Percentiles rank a stretch among this genome's conserved stretches.
phyloP scores from a whole-genome alignment of 768 basidiomycete genomes.

The Leccinum sublutescens region DNA sequence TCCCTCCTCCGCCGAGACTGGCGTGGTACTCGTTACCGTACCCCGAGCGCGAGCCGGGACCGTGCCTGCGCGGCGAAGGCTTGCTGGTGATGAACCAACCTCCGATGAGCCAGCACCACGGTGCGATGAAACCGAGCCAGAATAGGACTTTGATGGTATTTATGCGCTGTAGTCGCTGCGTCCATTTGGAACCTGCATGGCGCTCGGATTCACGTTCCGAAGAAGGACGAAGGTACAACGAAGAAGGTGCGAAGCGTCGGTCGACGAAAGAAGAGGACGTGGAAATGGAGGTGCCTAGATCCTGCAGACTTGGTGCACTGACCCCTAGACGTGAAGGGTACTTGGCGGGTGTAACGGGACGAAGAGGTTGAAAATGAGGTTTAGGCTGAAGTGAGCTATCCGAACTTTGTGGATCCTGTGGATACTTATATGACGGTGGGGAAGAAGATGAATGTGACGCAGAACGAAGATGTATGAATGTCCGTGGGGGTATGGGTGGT shows the following conservation, averaged over 20 bases:
- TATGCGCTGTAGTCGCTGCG: constrained; percentile 4
- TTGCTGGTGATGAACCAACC: constrained; percentile 57
- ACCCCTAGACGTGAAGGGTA: constrained; percentile 13
- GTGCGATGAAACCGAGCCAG: constrained; percentile 71
- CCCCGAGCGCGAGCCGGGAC: background rate
- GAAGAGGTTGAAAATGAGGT: constrained; percentile 12
- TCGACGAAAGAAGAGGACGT: constrained; percentile 52
- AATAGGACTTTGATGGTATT: constrained; percentile 59
- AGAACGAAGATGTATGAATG: constrained; percentile 14
- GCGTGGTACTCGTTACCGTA: constrained; percentile 18
- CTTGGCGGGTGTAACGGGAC: constrained; percentile 5
- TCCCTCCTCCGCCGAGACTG: constrained; percentile 41
- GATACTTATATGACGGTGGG: constrained; percentile 27
- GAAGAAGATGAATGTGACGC: constrained; percentile 18
- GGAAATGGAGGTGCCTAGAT: constrained; percentile 29
- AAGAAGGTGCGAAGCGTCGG: constrained; percentile 48
- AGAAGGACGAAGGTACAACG: constrained; percentile 35
- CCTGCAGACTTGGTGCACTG: constrained; percentile 28
- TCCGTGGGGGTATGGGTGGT: constrained; percentile 23
- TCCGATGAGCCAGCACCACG: constrained; percentile 74
- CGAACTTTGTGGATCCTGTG: constrained; percentile 16
- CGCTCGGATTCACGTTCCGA: constrained; percentile 33
- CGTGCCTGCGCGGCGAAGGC: constrained; percentile 15
- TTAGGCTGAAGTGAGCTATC: constrained; percentile 17
- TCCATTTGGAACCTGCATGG: constrained; percentile 15